Conservation (phyloP, 2,329 filamentous ascomycete genomes). For the Hysterium pulicare region DNA sequence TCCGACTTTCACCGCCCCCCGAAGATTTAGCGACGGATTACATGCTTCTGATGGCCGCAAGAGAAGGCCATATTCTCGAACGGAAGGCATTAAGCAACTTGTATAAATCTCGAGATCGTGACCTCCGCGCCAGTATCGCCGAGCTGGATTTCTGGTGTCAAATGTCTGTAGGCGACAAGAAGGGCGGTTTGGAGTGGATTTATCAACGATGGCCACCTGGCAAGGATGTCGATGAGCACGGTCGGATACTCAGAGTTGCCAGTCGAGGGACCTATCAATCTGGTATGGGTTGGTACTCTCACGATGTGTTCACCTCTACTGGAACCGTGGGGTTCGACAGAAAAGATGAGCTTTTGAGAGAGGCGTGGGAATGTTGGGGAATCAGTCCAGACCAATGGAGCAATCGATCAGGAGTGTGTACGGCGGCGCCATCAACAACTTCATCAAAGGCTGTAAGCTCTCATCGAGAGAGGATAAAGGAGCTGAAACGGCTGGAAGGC, state of each 20-base stretch:
- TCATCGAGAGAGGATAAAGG: slow-evolving; percentile 34
- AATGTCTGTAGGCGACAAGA: slow-evolving; percentile 85
- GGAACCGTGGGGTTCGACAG: slow-evolving; percentile 40
- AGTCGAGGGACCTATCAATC: slow-evolving; percentile 74
- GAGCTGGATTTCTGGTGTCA: slow-evolving; percentile 98
- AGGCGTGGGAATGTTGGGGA: slow-evolving; percentile 66
- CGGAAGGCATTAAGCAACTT: slow-evolving; percentile 66
- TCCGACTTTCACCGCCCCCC: slow-evolving; percentile 69
- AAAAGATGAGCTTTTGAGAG: slow-evolving; percentile 62
- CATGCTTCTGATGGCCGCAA: slow-evolving; percentile 75
- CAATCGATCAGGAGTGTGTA: slow-evolving; percentile 19
- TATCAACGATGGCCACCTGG: slow-evolving; percentile 72
- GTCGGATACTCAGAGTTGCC: slow-evolving; percentile 69
- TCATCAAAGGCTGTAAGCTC: slow-evolving; percentile 33
- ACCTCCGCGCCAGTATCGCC: slow-evolving; percentile 75
- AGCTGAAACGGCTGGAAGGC: slow-evolving; percentile 50
- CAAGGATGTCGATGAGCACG: slow-evolving; percentile 63
- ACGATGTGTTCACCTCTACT: slow-evolving; percentile 53
- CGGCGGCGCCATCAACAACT: background rate
- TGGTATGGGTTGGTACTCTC: slow-evolving; percentile 73
- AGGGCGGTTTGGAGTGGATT: slow-evolving; percentile 87
- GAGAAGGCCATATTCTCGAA: slow-evolving; percentile 78
- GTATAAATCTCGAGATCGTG: slow-evolving; percentile 65
- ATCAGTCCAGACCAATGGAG: slow-evolving; percentile 61
- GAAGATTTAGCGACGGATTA: slow-evolving; percentile 71